A percentile compares a stretch with the other conserved stretches of the same genome.
phyloP scores from a whole-genome alignment of 2,329 filamentous ascomycete genomes.

The Colletotrichum lentis region DNA sequence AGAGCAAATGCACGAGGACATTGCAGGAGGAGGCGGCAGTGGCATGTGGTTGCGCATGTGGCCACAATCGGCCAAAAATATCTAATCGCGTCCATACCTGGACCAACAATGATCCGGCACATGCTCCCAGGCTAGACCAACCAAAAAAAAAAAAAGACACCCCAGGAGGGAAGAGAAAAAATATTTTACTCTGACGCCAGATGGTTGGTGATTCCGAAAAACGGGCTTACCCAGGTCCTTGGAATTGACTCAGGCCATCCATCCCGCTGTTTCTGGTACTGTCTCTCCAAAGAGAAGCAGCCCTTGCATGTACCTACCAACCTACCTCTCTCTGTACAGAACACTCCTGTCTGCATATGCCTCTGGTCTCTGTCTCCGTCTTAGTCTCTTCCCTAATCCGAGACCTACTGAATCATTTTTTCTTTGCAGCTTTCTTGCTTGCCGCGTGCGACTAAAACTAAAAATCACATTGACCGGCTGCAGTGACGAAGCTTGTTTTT shows the following conservation, averaged over 20 bases:
- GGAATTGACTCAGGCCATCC: conserved; percentile 34
- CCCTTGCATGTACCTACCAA: neutral
- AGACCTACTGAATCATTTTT: conserved; percentile 17
- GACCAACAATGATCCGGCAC: conserved; percentile 24
- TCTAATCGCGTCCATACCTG: conserved; percentile 14
- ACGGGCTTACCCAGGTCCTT: conserved; percentile 20
- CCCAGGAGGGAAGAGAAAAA: conserved; percentile 1
- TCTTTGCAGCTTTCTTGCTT: conserved; percentile 10
- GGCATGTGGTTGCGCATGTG: conserved; percentile 13
- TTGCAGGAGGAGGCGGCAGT: conserved; percentile 1
- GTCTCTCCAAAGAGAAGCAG: neutral
- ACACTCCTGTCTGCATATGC: neutral
- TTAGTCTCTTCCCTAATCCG: neutral
- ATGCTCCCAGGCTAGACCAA: conserved; percentile 21
- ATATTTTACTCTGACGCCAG: conserved; percentile 26
- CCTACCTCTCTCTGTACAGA: too few species aligned
- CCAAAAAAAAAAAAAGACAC: neutral
- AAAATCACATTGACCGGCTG: conserved; percentile 24
- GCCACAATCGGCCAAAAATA: conserved; percentile 3
- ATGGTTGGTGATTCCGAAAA: conserved; percentile 32
- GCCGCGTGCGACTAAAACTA: conserved; percentile 10
- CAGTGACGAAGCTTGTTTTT: conserved; percentile 33
- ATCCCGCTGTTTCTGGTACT: conserved; percentile 27
- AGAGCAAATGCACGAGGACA: conserved; percentile 7
- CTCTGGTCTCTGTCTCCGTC: conserved; percentile 21